Evolutionary conservation across 495 filamentous ascomycete genomes (phyloP).

Genomic region (Hypomontagnella submonticulosa): DNA sequence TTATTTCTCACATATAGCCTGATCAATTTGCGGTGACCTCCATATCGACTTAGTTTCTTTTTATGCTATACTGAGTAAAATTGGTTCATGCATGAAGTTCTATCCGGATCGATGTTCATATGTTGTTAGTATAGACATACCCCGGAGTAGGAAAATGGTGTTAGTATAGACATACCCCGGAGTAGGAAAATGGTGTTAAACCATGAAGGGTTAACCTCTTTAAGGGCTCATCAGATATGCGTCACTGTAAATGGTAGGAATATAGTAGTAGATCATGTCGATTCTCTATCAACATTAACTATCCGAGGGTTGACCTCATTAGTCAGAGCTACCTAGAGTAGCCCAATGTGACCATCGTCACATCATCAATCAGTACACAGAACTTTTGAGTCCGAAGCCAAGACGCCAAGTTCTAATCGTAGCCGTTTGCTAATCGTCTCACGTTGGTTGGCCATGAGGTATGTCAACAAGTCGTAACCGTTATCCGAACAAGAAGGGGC

Average conservation of each 20-base stretch:
- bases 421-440: conserved; percentile 39
- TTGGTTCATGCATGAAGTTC: too few relatives aligned
- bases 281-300: conserved; percentile 41
- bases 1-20: too few relatives aligned
- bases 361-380: conserved; percentile 34
- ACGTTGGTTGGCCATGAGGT: conserved; percentile 33
- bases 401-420: conserved; percentile 47
- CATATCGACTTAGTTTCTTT: too few relatives aligned
- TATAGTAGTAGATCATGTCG: conserved; percentile 15
- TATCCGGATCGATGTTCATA: too few relatives aligned
- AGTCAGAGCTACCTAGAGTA: conserved; percentile 17
- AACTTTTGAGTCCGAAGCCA: conserved; percentile 41
- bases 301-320: conserved; percentile 21
- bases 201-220: too few relatives aligned
- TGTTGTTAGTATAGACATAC: too few relatives aligned
- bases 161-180: too few relatives aligned
- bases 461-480: conserved; percentile 45
- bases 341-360: conserved; percentile 29
- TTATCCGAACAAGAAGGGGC: conserved; percentile 43
- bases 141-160: too few relatives aligned
- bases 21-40: too few relatives aligned
- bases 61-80: too few relatives aligned
- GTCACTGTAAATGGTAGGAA: background rate
- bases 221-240: too few relatives aligned
- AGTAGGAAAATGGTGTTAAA: too few relatives aligned